These are phyloP conservation scores for Cardamine occulta DNA, from an alignment of 345 rosid genomes.

Conservation along the genomic window DNA sequence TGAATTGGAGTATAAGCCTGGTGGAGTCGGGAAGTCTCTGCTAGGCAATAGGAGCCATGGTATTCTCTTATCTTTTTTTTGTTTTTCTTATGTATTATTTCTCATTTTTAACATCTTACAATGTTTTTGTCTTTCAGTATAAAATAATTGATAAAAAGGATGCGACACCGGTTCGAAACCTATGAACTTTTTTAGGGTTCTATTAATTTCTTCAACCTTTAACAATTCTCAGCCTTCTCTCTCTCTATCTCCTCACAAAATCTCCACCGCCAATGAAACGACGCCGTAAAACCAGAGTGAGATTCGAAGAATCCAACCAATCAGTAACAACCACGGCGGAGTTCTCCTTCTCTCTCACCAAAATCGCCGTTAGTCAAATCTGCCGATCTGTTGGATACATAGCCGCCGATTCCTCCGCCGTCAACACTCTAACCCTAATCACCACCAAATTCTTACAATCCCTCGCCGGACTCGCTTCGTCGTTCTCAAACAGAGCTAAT, in stretches of 20 bases:
- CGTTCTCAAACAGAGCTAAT: constrained; percentile 49
- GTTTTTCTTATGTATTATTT: no score
- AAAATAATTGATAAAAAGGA: no score
- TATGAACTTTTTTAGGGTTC: constrained; percentile 21
- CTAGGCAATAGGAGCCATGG: no score
- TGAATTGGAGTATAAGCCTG: no score
- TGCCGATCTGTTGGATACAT: constrained; percentile 61
- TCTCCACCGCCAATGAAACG: constrained; percentile 42
- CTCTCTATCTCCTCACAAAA: constrained; percentile 19
- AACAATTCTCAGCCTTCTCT: constrained; percentile 24
- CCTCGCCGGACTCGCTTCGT: constrained; percentile 48
- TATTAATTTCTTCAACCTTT: neutral
- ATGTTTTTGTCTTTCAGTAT: no score
- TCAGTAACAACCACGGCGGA: constrained; percentile 32
- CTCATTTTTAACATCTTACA: no score
- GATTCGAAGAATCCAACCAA: constrained; percentile 29
- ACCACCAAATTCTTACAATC: constrained; percentile 51
- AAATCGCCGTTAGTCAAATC: constrained; percentile 62
- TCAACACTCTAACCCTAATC: constrained; percentile 52
- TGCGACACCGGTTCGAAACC: constrained; percentile 13
- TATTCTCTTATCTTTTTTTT: no score
- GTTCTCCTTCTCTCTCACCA: constrained; percentile 48
- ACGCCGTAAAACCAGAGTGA: constrained; percentile 16
- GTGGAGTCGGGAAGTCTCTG: no score
- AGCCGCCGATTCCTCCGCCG: constrained; percentile 48